phyloP scores from a whole-genome alignment of 306 rosid genomes.

The Morella rubra region DNA sequence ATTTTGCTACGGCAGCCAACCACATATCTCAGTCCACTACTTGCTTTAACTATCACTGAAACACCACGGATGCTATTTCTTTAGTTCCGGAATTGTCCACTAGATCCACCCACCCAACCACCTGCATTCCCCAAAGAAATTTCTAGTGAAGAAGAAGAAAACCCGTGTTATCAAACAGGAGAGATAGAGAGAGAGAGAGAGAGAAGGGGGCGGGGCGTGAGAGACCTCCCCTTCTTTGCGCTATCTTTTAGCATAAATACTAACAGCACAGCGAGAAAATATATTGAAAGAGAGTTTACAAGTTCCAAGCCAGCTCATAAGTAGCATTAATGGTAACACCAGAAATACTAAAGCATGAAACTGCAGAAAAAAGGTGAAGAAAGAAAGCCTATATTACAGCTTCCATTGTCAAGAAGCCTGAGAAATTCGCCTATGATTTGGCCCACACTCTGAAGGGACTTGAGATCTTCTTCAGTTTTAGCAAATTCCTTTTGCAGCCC shows the following conservation, averaged over 20 bases:
- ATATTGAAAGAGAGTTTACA: not conserved
- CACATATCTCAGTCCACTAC: conserved; percentile 21
- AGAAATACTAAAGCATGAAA: not conserved
- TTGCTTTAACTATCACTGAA: conserved; percentile 23
- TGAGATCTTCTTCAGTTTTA: conserved; percentile 63
- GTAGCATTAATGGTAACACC: not conserved
- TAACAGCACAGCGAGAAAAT: not conserved
- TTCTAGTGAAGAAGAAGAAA: not conserved
- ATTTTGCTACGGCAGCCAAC: conserved; percentile 22
- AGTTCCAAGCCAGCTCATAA: not conserved
- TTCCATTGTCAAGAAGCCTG: conserved; percentile 57
- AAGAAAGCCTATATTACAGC: conserved; percentile 27
- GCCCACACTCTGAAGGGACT: conserved; percentile 62
- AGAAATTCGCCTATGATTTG: conserved; percentile 65
- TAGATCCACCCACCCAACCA: not conserved
- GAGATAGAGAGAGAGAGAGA: no score
- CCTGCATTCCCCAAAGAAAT: not conserved
- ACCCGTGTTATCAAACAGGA: no score
- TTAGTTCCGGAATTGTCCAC: not conserved
- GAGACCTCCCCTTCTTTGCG: not conserved
- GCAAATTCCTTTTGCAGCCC: conserved; percentile 50
- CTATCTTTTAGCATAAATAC: not conserved
- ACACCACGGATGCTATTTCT: not conserved
- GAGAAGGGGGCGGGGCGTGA: no score
- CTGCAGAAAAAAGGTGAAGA: not conserved